Evolutionary conservation across 2,329 filamentous ascomycete genomes (phyloP).

Genomic region (Ophiostoma triangulosporum): DNA sequence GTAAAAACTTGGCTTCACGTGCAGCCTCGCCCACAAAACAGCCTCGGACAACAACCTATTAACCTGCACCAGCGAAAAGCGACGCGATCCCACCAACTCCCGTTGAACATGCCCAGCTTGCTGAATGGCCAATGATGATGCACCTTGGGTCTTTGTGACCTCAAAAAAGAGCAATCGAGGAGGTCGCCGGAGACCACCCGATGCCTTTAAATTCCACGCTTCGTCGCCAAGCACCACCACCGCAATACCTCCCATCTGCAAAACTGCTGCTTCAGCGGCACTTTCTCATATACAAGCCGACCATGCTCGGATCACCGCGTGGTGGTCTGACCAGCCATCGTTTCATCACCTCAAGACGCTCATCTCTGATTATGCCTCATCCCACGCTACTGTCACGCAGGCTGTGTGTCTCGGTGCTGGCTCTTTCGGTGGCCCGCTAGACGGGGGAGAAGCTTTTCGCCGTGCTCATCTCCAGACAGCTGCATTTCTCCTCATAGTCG

Average conservation of each 20-base stretch:
- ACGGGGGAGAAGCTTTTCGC: constrained; percentile 30
- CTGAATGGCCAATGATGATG: background rate
- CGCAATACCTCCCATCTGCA: background rate
- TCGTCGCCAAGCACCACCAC: background rate
- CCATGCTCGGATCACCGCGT: constrained; percentile 13
- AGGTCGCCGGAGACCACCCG: background rate
- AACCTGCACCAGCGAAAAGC: background rate
- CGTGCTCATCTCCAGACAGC: constrained; percentile 38
- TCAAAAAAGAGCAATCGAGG: background rate
- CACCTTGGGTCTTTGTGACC: constrained; percentile 5
- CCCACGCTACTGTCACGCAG: constrained; percentile 19
- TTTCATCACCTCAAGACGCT: constrained; percentile 23
- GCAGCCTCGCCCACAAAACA: background rate
- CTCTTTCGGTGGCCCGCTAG: constrained; percentile 39
- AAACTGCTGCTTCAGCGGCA: background rate
- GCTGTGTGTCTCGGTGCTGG: constrained; percentile 44
- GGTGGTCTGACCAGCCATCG: constrained; percentile 17
- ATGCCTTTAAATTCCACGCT: background rate
- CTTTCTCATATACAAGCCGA: constrained; percentile 15
- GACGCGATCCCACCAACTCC: background rate
- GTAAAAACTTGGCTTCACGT: background rate
- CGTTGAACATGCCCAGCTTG: background rate
- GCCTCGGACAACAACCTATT: background rate
- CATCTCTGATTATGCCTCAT: constrained; percentile 17
- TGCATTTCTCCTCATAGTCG: constrained; percentile 36